These are phyloP conservation scores for Microsporum canis DNA, from an alignment of 2,329 filamentous ascomycete genomes.

Conservation along the genomic window DNA sequence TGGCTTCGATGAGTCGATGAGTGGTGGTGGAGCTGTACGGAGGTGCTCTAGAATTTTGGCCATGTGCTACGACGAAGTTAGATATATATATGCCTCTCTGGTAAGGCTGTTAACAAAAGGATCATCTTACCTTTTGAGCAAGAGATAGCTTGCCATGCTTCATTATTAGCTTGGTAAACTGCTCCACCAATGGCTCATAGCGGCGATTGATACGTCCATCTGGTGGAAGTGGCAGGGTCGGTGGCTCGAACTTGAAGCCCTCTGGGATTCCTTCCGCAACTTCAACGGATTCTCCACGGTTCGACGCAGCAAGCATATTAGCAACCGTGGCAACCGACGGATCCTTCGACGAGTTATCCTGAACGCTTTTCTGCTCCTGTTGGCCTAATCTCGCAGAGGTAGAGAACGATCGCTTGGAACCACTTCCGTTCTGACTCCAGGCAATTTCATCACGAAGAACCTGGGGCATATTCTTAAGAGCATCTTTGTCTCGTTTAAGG, in stretches of 20 bases:
- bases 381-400: conserved; percentile 38
- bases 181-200: conserved; percentile 73
- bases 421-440: conserved; percentile 3
- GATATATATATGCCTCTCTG: background rate
- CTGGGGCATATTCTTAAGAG: conserved; percentile 52
- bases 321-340: conserved; percentile 21
- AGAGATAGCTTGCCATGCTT: conserved; percentile 75
- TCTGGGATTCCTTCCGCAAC: conserved; percentile 25
- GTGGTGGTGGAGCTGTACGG: conserved; percentile 71
- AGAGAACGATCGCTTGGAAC: conserved; percentile 45
- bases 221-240: conserved; percentile 53
- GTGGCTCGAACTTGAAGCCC: conserved; percentile 70
- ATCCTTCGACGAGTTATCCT: conserved; percentile 21
- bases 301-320: conserved; percentile 25
- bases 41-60: conserved; percentile 68
- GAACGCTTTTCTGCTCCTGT: conserved; percentile 19
- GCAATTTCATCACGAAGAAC: conserved; percentile 47
- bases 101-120: conserved; percentile 5
- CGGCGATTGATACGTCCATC: conserved; percentile 60
- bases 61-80: conserved; percentile 58
- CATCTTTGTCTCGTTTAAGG: conserved; percentile 51
- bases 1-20: conserved; percentile 53
- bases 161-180: conserved; percentile 88
- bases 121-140: conserved; percentile 63
- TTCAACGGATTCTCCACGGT: conserved; percentile 17